These are phyloP conservation scores for Senecio squalidus DNA, from an alignment of 140 eudicot species.

Conservation along the genomic window DNA sequence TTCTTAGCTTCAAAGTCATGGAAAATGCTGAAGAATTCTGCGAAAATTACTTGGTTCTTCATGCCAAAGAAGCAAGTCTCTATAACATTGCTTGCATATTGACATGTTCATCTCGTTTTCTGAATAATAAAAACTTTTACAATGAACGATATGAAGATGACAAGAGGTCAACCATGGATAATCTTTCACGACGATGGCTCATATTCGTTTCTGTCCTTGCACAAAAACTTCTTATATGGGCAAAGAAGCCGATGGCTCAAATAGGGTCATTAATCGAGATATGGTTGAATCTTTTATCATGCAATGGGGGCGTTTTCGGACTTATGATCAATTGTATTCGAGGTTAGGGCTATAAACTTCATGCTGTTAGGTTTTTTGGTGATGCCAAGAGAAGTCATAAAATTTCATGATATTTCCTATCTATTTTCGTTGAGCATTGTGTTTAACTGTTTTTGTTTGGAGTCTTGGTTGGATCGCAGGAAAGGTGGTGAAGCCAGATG, in stretches of 20 bases:
- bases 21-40: slow-evolving; percentile 34
- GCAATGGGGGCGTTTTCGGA: slow-evolving; percentile 47
- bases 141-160: slow-evolving; percentile 15
- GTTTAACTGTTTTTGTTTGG: neutral
- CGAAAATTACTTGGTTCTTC: slow-evolving; percentile 37
- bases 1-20: slow-evolving; percentile 46
- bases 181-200: slow-evolving; percentile 40
- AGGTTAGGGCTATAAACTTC: slow-evolving; percentile 20
- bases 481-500: slow-evolving; percentile 46
- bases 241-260: slow-evolving; percentile 39
- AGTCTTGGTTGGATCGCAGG: slow-evolving; percentile 35
- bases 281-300: slow-evolving; percentile 40
- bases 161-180: neutral
- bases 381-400: too few relatives aligned
- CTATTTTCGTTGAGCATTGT: neutral
- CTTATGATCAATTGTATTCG: slow-evolving; percentile 27
- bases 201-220: slow-evolving; percentile 45
- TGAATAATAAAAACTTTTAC: slow-evolving; percentile 27
- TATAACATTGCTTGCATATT: slow-evolving; percentile 40
- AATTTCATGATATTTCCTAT: too few relatives aligned
- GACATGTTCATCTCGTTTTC: slow-evolving; percentile 17
- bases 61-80: slow-evolving; percentile 50
- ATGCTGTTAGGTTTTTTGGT: too few relatives aligned
- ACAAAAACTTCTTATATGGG: slow-evolving; percentile 34
- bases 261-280: slow-evolving; percentile 39